Base-by-base conservation (phyloP, 2,329 filamentous ascomycete genomes). In the Graphilbum sp. region DNA sequence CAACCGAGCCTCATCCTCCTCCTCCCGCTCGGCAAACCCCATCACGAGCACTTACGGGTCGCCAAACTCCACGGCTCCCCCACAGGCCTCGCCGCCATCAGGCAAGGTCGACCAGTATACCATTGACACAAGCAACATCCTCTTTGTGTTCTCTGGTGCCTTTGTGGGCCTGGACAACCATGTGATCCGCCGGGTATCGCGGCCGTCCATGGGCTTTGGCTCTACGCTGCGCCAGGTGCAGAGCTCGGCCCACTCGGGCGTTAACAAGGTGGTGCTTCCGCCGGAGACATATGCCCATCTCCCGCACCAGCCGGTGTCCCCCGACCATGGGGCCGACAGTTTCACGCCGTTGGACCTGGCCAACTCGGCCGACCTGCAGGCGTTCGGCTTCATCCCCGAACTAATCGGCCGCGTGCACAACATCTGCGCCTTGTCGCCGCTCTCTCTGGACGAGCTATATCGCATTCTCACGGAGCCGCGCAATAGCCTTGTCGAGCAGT, bases 91-190 rank as follows among this genome's bases (percentile, higher is more conserved):
- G 4, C 65, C 66, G 0, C 61, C 66, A 0, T 50, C 61, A 1
- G 62, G 62, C 24, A 73, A 72, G 47, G 62, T 68, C 9, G 71
- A 75, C 37, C 73, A 77, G 50, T 78, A 72, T 52, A 76, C 83
- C 40, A 78, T 95, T 41, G 81, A 90, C 49, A 98, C 90, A 0
- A 87, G 86, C 46, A 95, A 96, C 49, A 96, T 98, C 42, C 70
- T 98, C 21, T 98, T 98, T 59, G 86, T 98, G 32, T 94, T 90
- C 55, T 92, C 87, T 12, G 90, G 90, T 16, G 90, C 90, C 16
- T 98, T 98, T 53, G 82, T 92, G 27, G 88, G 87, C 2, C 66
- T 96, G 1, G 84, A 95, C 51, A 94, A 92, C 54, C 71, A 80
- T 25, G 73, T 98, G 35, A 66, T 93, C 42, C 80, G 86, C 41